Base-by-base conservation (phyloP, 2,329 filamentous ascomycete genomes). In the Fusarium brachygibbosum region DNA sequence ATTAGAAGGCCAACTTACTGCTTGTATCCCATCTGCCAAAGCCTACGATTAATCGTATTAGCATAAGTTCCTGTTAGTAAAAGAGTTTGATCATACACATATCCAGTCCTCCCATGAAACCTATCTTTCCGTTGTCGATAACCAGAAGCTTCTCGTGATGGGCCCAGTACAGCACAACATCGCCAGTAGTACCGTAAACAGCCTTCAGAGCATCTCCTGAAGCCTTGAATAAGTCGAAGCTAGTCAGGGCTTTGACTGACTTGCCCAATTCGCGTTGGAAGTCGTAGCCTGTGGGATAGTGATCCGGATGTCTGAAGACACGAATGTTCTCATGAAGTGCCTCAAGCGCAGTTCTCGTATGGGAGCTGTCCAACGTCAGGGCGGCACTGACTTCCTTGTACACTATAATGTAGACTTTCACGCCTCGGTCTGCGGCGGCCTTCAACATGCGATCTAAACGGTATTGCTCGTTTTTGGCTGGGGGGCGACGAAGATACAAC, bases 71-170 rank as follows among this genome's bases (percentile, higher is more conserved):
- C 10, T 16, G 2, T 11, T 3, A 23, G 11, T 3, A 6, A 4
- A 25, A 28, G 2, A 14, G 14, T 8, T 14, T 19, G 16, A 7
- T 31, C 83, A 63, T 80, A 86, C 87, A 97, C 74, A 97, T 84
- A 79, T 97, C 94, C 2, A 97, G 82, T 21, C 94, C 94, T 49
- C 93, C 94, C 94, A 97, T 97, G 76, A 98, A 97, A 3, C 91
- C 93, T 58, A 90, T 83, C 12, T 85, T 84, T n/a, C 67, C 67
- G 12, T 90, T 88, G 77, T 98, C 94, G 17, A 98, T 82, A 3
- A 97, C 77, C 71, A 93, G 93, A 1, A 97, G 86, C 80, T 98
- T 98, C 81, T 98, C 94, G 73, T 97, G 94, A 74, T 97, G 94
- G 4, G 93, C 93, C 94, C 94, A 97, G 80, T 93, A 97, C 2